Evolutionary conservation across 164 flowering plant genomes (phyloP).

Genomic region (Aristolochia fimbriata): DNA sequence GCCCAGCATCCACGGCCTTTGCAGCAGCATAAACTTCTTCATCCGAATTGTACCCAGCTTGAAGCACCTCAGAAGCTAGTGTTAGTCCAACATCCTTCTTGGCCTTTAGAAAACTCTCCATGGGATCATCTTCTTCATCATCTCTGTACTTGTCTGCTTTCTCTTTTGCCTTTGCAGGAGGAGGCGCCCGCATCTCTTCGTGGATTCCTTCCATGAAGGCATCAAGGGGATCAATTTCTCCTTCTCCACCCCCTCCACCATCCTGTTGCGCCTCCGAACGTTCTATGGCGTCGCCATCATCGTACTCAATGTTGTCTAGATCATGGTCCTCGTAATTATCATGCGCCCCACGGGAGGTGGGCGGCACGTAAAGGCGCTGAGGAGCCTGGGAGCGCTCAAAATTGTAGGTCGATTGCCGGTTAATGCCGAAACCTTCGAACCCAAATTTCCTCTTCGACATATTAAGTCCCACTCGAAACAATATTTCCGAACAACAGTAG

Average conservation of each 20-base stretch:
- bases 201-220: conserved; percentile 97
- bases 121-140: conserved; percentile 78
- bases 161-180: conserved; percentile 40
- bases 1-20: conserved; percentile 93
- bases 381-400: conserved; percentile 86
- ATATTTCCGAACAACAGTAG: too few relatives aligned
- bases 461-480: not conserved
- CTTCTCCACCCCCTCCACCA: conserved; percentile 28
- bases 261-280: conserved; percentile 16
- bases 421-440: conserved; percentile 92
- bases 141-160: conserved; percentile 56
- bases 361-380: conserved; percentile 78
- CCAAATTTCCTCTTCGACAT: conserved; percentile 97
- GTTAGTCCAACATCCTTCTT: conserved; percentile 88
- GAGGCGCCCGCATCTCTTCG: conserved; percentile 62
- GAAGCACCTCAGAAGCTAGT: conserved; percentile 79
- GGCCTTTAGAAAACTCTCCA: conserved; percentile 82
- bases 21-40: conserved; percentile 99
- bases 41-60: conserved; percentile 91
- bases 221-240: conserved; percentile 83
- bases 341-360: conserved; percentile 49
- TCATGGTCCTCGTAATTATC: conserved; percentile 66
- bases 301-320: conserved; percentile 83
- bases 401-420: conserved; percentile 65
- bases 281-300: conserved; percentile 22